Conservation (phyloP, 257 asterid species). For the Catharanthus roseus region DNA sequence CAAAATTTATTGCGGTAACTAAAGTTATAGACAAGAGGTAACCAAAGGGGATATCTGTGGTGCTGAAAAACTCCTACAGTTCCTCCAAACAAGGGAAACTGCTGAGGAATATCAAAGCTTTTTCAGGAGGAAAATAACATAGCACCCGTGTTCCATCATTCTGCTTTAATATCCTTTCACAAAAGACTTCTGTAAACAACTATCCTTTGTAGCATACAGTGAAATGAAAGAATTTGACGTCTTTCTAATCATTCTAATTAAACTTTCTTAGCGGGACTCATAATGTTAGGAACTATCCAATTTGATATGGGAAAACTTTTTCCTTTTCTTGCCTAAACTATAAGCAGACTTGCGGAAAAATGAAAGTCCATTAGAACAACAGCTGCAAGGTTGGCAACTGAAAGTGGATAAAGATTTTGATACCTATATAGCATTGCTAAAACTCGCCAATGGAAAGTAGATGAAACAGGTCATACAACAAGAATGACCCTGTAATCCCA, state of each 20-base stretch:
- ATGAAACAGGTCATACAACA: no score
- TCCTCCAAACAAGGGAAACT: neutral
- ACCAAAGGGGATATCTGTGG: no score
- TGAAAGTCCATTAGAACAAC: neutral
- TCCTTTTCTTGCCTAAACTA: neutral
- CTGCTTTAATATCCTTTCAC: no score
- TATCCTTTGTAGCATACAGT: no score
- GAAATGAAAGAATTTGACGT: no score
- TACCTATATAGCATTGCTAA: no score
- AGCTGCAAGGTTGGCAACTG: neutral
- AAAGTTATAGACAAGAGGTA: neutral
- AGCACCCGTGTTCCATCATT: neutral
- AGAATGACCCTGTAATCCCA: no score
- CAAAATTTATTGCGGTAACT: neutral
- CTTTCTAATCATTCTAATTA: neutral
- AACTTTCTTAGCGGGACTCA: neutral
- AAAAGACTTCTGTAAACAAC: no score
- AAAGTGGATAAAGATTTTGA: neutral
- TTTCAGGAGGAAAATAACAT: neutral
- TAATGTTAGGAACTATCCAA: neutral
- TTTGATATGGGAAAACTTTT: neutral
- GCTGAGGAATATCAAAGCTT: neutral
- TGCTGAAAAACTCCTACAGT: neutral
- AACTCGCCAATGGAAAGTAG: no score
- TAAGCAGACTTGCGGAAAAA: neutral